Evolutionary conservation across 805 yeast species (phyloP), one percentile per base, ranked within the genome.

Genomic region (Sugiyamaella marilandica): DNA sequence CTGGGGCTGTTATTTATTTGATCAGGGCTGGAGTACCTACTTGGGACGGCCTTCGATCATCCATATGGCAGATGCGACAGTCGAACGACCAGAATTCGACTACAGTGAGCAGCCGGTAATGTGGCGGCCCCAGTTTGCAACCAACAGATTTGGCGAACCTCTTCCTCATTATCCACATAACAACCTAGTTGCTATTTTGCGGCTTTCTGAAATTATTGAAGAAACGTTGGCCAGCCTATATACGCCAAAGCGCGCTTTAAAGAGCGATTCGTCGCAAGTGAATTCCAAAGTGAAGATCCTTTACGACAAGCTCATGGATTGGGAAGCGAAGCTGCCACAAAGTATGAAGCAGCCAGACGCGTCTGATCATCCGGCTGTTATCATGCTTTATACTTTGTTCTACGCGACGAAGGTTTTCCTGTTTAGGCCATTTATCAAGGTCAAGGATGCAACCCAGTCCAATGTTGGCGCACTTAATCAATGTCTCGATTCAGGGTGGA

Each of bases 1-100:
- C 19, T 58, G 61, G 61, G 61, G 61, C 5, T 58, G 61, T 39
- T 58, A 53, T 46, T 34, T 58, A 24, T 56, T 52, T 48, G 59
- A 58, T 33, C 58, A 54, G 19, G 58, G 57, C 13, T 58, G 61
- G 61, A 50, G 59, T 35, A 44, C 53, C 18, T 58, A 58, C 35
- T 29, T 58, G 33, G 61, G 61, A 2, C 29, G 61, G 14, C 57
- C 55, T n/a, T 49, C 57, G 2, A 51, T 52, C 10, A 53, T 58
- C 18, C 55, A 55, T 18, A 35, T 58, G 44, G 44, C 54, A 8
- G 57, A 56, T 35, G 52, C 56, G 1, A 51, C 56, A 11, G 55
- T 54, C 2, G 52, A 44, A 3, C 48, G 47, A 24, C 56, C 50
- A 18, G 50, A 36, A 21, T 56, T 36, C 34, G 26, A 33, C 10